Conservation (phyloP, 148 eudicot genomes). For the Vaccinium myrtillus region DNA sequence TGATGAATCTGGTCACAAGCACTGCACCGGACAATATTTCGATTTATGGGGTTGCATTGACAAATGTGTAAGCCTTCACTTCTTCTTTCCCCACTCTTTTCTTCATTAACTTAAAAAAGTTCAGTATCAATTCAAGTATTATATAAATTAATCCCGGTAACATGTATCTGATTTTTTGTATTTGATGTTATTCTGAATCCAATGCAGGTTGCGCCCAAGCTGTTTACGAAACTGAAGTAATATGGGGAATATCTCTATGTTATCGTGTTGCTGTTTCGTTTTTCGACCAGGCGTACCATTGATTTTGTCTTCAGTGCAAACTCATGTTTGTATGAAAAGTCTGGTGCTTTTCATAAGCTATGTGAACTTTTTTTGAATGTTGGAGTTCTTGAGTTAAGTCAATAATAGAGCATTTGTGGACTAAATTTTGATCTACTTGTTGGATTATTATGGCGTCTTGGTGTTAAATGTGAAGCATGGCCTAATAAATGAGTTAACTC, state of each 20-base stretch:
- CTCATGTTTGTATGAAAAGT: background rate
- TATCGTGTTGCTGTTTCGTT: background rate
- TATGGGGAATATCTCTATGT: background rate
- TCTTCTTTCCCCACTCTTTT: background rate
- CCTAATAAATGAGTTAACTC: background rate
- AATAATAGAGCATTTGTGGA: slow-evolving; percentile 6
- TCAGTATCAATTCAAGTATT: background rate
- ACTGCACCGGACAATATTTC: slow-evolving; percentile 54
- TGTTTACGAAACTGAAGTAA: slow-evolving; percentile 17
- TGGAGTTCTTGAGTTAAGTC: background rate
- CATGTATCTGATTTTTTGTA: background rate
- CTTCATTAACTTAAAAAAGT: background rate
- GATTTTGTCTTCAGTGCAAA: background rate
- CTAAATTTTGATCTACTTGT: background rate
- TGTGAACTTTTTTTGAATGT: background rate
- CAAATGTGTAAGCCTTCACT: slow-evolving; percentile 37
- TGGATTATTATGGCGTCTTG: background rate
- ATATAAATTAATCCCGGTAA: background rate
- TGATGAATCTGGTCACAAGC: slow-evolving; percentile 47
- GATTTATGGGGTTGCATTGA: slow-evolving; percentile 48
- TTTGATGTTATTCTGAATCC: slow-evolving; percentile 7
- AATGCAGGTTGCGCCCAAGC: slow-evolving; percentile 24
- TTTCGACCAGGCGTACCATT: slow-evolving; percentile 12
- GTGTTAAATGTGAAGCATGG: background rate
- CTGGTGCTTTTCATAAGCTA: background rate